A percentile compares a stretch with the other conserved stretches of the same genome.
phyloP scores from a whole-genome alignment of 139 green algal genomes.

The Coelastrella sp. region DNA sequence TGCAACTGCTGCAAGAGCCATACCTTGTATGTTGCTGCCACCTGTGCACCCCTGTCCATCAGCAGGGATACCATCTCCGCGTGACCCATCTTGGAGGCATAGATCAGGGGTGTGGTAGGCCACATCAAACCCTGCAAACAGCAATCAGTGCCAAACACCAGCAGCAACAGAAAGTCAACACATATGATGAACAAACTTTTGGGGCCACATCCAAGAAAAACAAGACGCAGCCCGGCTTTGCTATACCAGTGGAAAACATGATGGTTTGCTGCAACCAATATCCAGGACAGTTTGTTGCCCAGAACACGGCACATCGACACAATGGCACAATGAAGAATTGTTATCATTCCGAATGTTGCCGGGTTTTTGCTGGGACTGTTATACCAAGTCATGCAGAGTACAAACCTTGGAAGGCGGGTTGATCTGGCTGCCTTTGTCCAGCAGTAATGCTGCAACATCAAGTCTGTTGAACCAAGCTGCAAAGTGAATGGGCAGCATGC shows the following conservation, averaged over 20 bases:
- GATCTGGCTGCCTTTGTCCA: conserved; percentile 24
- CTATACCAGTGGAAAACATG: too few relatives aligned
- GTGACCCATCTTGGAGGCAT: conserved; percentile 44
- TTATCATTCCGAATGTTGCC: too few relatives aligned
- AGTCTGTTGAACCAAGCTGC: conserved; percentile 47
- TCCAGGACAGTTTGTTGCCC: too few relatives aligned
- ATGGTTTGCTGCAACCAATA: too few relatives aligned
- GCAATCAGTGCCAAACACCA: neutral
- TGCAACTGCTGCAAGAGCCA: neutral
- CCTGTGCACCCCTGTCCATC: conserved; percentile 31
- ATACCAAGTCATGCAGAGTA: too few relatives aligned
- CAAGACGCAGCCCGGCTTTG: too few relatives aligned
- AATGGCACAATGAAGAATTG: too few relatives aligned
- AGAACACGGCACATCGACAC: too few relatives aligned
- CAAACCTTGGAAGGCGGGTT: neutral
- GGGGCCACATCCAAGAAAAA: too few relatives aligned
- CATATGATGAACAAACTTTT: too few relatives aligned
- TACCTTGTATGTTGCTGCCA: conserved; percentile 34
- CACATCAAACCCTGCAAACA: conserved; percentile 29
- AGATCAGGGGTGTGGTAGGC: conserved; percentile 43
- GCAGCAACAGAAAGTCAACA: neutral
- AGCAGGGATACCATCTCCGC: conserved; percentile 40
- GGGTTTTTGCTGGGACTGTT: too few relatives aligned
- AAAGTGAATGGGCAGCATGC: conserved; percentile 45
- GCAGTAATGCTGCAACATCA: conserved; percentile 34